Evolutionary conservation across 371 early-diverging fungal genomes (phyloP), one percentile per base, ranked within the genome.

Genomic region (Choanephora cucurbitarum): DNA sequence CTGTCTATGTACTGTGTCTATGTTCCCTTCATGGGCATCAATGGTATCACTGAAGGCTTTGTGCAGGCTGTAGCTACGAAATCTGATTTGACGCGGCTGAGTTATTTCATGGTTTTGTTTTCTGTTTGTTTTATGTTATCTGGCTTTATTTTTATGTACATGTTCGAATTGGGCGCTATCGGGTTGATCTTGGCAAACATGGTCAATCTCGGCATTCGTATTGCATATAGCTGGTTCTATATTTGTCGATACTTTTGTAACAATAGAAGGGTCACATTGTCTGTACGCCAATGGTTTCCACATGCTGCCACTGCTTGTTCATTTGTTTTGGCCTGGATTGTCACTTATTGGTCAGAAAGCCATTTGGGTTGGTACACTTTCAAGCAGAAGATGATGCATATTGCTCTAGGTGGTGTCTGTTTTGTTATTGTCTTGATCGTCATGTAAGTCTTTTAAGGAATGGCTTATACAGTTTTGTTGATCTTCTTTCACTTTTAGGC

Each of bases 21-120:
- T 71, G 84, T 98, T 2, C 97, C 97, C 0, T 62, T 97, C 44
- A 90, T 97, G 91, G 97, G 94, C 14, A 58, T 95, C 44, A 98
- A 98, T 64, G 98, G 98, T 1, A 87, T 97, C 45, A 88, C 93
- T 0, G 98, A 98, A 70, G 93, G 91, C 0, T 97, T 95, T 64
- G 85, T 95, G 15, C 94, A 94, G 56, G 90, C 92, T 3, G 90
- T 93, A 2, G 96, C 91, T 0, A 73, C 82, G 6, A 73, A 81
- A 42, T 58, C 64, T 1, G 86, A 87, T 45, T 65, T 98, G 17
- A 49, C 69, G 8, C 48, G 60, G 19, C 77, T 91, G 33, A 92
- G 86, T 55, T 66, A 75, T 32, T 87, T 82, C 74, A 90, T 96
- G 92, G 73, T 87, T 13, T 69, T 60, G 0, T 92, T 93, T 65